Evolutionary conservation across 176 grass and related monocot species (phyloP), one percentile per base, ranked within the genome.

Genomic region (Ensete glaucum): DNA sequence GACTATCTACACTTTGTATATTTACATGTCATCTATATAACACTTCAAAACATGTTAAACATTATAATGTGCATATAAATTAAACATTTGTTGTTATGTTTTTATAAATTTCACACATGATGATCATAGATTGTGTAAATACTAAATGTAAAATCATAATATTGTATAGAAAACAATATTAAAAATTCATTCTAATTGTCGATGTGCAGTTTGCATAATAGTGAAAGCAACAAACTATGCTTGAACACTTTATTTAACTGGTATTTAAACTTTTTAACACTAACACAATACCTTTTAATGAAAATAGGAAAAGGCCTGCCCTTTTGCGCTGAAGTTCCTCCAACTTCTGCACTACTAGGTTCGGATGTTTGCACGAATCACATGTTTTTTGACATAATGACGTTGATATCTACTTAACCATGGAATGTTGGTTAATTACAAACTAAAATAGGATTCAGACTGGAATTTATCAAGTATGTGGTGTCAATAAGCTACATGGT

Each of bases 331-430:
- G 69, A 82, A 97, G 85, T 76, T 97, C 85, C 53, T 83, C 87
- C 82, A 97, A 79, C 43, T 14, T 11, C 5, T 74, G 82, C 1
- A 80, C 81, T 72, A 91, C 83, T 81, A 82, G 58, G 75, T 87
- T 88, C 77, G 90, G 88, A 69, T 97, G 83, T 76, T 97, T 88
- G 81, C 94, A 97, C 77, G 82, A 80, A 89, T 97, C 90, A 6
- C 94, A 93, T 24, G 90, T 77, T 69, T 83, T 85, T 86, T 88
- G 83, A 82, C 94, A 97, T 26, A 97, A 78, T 68, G 85, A 88
- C 85, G 79, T 73, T 68, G 83, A 74, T n/a, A 93, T 85, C 94
- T 93, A 80, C 19, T 79, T 79, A 56, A 81, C 74, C 66, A 78
- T 69, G 50, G 64, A 79, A 73, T 51, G 48, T 9, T 50, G 48